Evolutionary conservation across 352 stramenopile genomes (phyloP), one percentile per base, ranked within the genome.

Genomic region (Pythium angustatum): DNA sequence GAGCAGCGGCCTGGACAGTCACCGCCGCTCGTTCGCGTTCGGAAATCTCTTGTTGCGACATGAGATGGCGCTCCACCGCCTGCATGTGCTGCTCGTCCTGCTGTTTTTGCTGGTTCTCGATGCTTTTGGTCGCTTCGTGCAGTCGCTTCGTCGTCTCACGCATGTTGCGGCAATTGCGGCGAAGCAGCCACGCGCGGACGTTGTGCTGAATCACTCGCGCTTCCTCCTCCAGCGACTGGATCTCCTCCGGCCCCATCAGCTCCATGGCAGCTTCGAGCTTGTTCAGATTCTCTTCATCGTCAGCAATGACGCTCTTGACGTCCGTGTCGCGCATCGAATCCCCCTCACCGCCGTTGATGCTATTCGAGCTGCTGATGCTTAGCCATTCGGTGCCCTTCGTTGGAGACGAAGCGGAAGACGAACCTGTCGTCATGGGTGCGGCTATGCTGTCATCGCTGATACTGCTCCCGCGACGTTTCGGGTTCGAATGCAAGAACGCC

Each of bases 111-210:
- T 83, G 75, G 22, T 85, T 66, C 44, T 83, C 66, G n/a, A 91
- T 87, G 66, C 45, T 88, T 27, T 75, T 75, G 3, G 84, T 76
- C 2, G 82, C 84, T 76, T 94, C 87, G 24, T 94, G 78, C 6
- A 97, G 68, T 30, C 81, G 76, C 53, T 88, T 89, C 30, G 90
- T 94, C 22, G 90, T 89, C 52, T 96, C 88, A 21, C 88, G 82
- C 82, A 97, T 93, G 55, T 88, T 91, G 26, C 83, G 84, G 62
- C 89, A 97, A 63, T 96, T 96, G 27, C 89, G 83, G 22, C 89
- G 87, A 21, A 97, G 76, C 33, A 97, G 55, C 91, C 91, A 97
- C 9, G 78, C 78, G 0, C 87, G 82, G 21, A 97, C 85, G 48
- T 96, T 96, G 54, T 88, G 77, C 64, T 96, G 87, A 33, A 97